Conservation (phyloP, 306 rosid genomes). For the Vigna unguiculata region DNA sequence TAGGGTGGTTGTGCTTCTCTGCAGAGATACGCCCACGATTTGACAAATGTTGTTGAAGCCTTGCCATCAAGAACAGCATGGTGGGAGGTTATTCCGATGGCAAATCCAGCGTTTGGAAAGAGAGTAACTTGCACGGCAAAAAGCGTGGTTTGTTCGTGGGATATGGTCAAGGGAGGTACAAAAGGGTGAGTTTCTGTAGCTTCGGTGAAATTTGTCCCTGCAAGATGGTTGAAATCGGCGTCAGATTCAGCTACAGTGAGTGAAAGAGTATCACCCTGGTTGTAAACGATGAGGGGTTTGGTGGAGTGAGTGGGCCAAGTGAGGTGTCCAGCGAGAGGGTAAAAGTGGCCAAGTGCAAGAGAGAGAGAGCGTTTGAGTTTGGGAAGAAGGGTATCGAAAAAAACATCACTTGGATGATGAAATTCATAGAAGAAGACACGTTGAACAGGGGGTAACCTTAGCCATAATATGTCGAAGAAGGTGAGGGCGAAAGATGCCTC, state of each 20-base stretch:
- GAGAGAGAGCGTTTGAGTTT: slow-evolving; percentile 54
- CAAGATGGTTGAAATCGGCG: slow-evolving; percentile 45
- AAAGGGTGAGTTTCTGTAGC: slow-evolving; percentile 46
- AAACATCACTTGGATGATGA: slow-evolving; percentile 10
- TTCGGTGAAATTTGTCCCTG: slow-evolving; percentile 6
- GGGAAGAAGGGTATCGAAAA: slow-evolving; percentile 43
- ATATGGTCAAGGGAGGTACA: slow-evolving; percentile 43
- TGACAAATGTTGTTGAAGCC: slow-evolving; percentile 50
- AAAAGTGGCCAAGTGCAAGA: slow-evolving; percentile 37
- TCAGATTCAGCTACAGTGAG: slow-evolving; percentile 55
- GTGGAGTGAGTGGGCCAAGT: slow-evolving; percentile 45
- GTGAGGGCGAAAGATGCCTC: slow-evolving; percentile 46
- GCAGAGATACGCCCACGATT: slow-evolving; percentile 67
- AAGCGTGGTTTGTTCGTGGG: slow-evolving; percentile 39
- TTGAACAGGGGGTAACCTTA: slow-evolving; percentile 54
- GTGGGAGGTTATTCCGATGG: slow-evolving; percentile 54
- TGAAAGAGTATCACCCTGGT: slow-evolving; percentile 31
- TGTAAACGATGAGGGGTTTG: slow-evolving; percentile 35
- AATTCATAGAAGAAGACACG: slow-evolving; percentile 47
- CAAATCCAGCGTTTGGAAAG: slow-evolving; percentile 56
- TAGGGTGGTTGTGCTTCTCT: background rate
- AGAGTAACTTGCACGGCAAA: slow-evolving; percentile 53
- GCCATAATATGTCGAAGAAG: slow-evolving; percentile 53
- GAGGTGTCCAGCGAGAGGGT: slow-evolving; percentile 49
- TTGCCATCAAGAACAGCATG: slow-evolving; percentile 58